Percentiles rank a stretch among this genome's conserved stretches.
Conservation (phyloP, 306 rosid genomes). For the apple (Malus domestica) region DNA sequence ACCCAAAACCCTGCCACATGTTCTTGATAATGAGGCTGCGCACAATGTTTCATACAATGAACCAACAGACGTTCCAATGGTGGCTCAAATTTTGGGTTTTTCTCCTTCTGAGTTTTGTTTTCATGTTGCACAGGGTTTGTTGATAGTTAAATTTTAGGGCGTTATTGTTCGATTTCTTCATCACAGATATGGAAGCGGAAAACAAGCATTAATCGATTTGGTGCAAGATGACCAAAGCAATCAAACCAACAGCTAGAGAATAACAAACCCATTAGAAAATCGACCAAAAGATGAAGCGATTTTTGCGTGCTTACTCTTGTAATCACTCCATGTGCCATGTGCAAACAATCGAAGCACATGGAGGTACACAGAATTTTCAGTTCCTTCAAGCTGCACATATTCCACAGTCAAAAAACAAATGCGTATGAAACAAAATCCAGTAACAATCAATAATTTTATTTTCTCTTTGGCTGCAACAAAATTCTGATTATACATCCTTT, state of each 20-base stretch:
- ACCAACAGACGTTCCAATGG: neutral
- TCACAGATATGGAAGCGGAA: neutral
- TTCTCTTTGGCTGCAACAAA: neutral
- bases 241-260: neutral
- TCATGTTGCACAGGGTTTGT: neutral
- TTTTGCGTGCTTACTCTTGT: slow-evolving; percentile 53
- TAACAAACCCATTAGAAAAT: neutral
- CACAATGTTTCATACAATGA: neutral
- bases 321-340: slow-evolving; percentile 91
- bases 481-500: neutral
- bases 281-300: neutral
- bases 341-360: slow-evolving; percentile 79
- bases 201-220: neutral
- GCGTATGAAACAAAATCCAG: neutral
- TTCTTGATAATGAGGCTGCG: neutral
- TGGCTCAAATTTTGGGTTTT: neutral
- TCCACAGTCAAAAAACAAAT: slow-evolving; percentile 10
- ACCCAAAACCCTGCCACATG: neutral
- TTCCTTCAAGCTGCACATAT: slow-evolving; percentile 62
- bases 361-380: slow-evolving; percentile 53
- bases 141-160: neutral
- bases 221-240: neutral
- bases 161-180: neutral
- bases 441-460: neutral
- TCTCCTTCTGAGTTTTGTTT: neutral